Evolutionary conservation across 106 monocot species (phyloP), one percentile per base, ranked within the genome.

Genomic region (Cymbidium sinense): DNA sequence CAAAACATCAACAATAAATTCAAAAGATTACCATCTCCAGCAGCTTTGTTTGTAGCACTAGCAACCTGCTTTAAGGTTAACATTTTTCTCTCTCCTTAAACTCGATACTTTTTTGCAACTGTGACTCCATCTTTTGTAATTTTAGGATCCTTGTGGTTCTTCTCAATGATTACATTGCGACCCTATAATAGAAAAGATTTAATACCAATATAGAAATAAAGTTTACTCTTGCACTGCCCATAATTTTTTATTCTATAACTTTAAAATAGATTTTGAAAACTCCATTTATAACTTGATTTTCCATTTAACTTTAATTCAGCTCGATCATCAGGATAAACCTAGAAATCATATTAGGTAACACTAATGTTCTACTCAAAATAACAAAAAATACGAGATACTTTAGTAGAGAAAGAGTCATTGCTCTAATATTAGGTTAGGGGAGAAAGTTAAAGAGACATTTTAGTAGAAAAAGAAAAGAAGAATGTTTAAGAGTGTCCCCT

Each of bases 51-150:
- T 64, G 90, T 90, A 81, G 90, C 84, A 62, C 78, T 78, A 33
- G 86, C 89, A 75, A 89, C 86, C 65, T 89, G 89, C 80, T 86
- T 89, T 30, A 79, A 89, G 85, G 76, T 73, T 85, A 61, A 91
- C 73, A 86, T 91, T 94, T 77, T 91, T 94, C 74, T 75, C 86
- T 91, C 11, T 91, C 91, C 78, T 84, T 83, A 70, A 94, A 91
- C 70, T 94, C 88, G 7, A 94, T 85, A 54, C 86, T n/a, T 94
- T 83, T 87, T 89, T 35, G 94, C 94, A 85, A 94, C 91, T 12
- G 91, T 86, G 8, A 94, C 94, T 34, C 94, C 94, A 83, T 94
- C 94, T 84, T 94, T 94, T 41, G 94, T 94, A 34, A 94, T 78
- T 83, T 86, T 87, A 62, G 91, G 87, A 77, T 78, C 83, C 79